Conservation (phyloP, 2,329 filamentous ascomycete species). For the Apiospora marii region DNA sequence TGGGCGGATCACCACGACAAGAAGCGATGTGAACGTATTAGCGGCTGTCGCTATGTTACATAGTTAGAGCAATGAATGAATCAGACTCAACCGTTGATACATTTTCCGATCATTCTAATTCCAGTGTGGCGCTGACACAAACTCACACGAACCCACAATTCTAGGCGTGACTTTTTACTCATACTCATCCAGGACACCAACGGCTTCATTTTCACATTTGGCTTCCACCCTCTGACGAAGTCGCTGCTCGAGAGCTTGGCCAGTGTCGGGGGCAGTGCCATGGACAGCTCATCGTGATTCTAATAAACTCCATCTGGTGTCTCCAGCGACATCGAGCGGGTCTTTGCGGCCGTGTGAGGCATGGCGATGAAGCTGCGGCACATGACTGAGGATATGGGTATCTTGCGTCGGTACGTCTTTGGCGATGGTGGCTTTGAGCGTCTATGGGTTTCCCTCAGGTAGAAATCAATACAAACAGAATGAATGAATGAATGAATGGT, state of each 20-base stretch:
- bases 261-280: constrained; percentile 33
- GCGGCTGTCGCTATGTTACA: too few species aligned
- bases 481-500: too few species aligned
- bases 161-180: too few species aligned
- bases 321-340: constrained; percentile 26
- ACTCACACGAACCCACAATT: too few species aligned
- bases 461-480: too few species aligned
- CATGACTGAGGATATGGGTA: constrained; percentile 27
- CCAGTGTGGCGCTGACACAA: too few species aligned
- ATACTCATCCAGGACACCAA: constrained; percentile 30
- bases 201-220: constrained; percentile 34
- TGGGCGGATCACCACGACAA: too few species aligned
- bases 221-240: constrained; percentile 33
- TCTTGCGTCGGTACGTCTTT: constrained; percentile 27
- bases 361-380: not conserved
- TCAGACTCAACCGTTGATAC: too few species aligned
- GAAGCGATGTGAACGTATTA: too few species aligned
- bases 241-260: constrained; percentile 31
- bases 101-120: too few species aligned
- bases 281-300: constrained; percentile 33
- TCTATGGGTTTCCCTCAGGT: too few species aligned
- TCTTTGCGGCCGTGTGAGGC: constrained; percentile 29
- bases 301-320: constrained; percentile 35
- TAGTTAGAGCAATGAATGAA: too few species aligned
- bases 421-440: not conserved